Base-by-base conservation (phyloP, 2,329 filamentous ascomycete genomes). In the Aspergillus flavus region DNA sequence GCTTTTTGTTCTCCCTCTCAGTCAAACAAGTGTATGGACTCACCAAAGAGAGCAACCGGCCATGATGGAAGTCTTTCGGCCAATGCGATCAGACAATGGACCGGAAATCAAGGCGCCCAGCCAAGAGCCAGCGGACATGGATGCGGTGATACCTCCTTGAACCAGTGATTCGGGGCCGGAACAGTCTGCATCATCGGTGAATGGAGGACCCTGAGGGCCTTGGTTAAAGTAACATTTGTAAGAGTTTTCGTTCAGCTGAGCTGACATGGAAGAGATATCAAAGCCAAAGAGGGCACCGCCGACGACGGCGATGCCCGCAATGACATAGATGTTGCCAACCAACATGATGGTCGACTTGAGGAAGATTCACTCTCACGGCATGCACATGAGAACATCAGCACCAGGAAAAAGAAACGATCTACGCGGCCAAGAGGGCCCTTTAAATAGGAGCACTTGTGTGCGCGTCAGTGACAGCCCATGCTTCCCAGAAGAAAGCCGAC, bases 81-180 rank as follows among this genome's bases (percentile, higher is more conserved):
- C 85, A 34, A 86, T 73, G 39, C 75, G 79, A 70, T 89, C 87
- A 2, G 85, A 83, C 45, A 89, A 69, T 68, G 82, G 83, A 74
- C 76, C 76, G n/a, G 86, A 87, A 54, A 79, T 68, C 50, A 88
- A 74, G 61, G 86, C 84, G 61, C 85, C 90, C 36, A 89, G 76
- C 63, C 90, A 86, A 1, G 89, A 91, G n/a, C 90, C 90, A 50
- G 86, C 89, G 7, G 89, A 87, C 89, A 92, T 92, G 3, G 89
- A 81, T 23, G 89, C 89, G 1, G 89, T 90, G 71, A 92, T 91
- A 36, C 84, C 89, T 43, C 88, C 89, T 76, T 91, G 89, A 0
- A 82, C 79, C 66, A 85, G 69, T 3, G 81, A 70, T 5, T 61
- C 73, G 2, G 83, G 82, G 53, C 84, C 84, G 21, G 76, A 75